Evolutionary conservation across 306 rosid genomes (phyloP).

Genomic region (Cyamopsis tetragonoloba): DNA sequence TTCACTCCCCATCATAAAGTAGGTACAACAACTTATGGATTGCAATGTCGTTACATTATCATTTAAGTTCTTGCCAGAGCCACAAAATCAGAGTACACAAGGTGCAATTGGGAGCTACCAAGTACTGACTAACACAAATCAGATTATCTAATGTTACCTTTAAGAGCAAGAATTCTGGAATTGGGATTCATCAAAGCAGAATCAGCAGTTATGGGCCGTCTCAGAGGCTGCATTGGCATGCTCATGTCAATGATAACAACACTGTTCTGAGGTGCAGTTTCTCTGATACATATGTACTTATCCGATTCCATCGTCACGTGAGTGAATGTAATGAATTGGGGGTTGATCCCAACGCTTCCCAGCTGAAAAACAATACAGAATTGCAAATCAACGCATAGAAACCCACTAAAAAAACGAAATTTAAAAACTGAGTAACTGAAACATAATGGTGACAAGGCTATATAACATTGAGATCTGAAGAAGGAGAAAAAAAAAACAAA

Average conservation of each 20-base stretch:
- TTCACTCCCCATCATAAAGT: not conserved
- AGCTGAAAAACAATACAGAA: conserved; percentile 37
- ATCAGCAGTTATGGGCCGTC: conserved; percentile 70
- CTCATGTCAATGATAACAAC: conserved; percentile 59
- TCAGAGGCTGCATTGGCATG: conserved; percentile 68
- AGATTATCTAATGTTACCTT: conserved; percentile 32
- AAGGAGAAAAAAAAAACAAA: not conserved
- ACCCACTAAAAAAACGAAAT: not conserved
- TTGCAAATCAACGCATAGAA: not conserved
- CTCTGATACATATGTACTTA: conserved; percentile 65
- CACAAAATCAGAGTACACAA: not conserved
- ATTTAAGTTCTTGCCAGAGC: not conserved
- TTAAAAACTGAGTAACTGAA: conserved; percentile 7
- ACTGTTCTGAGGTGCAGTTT: conserved; percentile 64
- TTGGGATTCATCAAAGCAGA: conserved; percentile 63
- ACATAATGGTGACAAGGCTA: conserved; percentile 5
- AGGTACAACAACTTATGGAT: not conserved
- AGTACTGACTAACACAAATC: not conserved
- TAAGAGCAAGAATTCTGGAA: conserved; percentile 58
- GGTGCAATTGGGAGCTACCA: not conserved
- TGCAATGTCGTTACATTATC: not conserved
- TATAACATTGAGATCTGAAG: conserved; percentile 19
- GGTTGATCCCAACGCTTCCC: conserved; percentile 57
- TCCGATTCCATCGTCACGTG: conserved; percentile 82
- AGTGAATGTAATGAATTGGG: conserved; percentile 62